Evolutionary conservation across 768 basidiomycete species (phyloP).

Genomic region (Mycena olivaceomarginata): DNA sequence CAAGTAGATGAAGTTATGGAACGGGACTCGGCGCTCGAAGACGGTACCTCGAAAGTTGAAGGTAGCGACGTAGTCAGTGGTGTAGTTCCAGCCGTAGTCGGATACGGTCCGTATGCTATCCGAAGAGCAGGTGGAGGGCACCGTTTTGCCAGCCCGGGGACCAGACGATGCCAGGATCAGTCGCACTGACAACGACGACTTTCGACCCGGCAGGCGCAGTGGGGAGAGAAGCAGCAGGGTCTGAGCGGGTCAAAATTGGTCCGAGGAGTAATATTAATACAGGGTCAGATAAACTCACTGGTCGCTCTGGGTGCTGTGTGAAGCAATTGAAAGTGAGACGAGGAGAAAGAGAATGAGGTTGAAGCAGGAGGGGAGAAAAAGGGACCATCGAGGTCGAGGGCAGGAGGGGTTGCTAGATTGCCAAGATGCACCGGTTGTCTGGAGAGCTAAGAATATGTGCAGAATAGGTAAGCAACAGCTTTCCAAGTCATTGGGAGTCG

Average conservation of each 20-base stretch:
- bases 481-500: too few species aligned
- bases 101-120: background rate
- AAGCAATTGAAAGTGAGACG: background rate
- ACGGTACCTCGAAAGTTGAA: constrained; percentile 18
- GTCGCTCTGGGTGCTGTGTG: constrained; percentile 9
- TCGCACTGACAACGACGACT: constrained; percentile 9
- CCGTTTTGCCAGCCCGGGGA: background rate
- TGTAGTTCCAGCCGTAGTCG: background rate
- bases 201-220: constrained; percentile 11
- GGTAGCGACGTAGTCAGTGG: background rate
- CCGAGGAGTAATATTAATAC: background rate
- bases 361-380: background rate
- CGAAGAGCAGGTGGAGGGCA: constrained; percentile 17
- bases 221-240: constrained; percentile 19
- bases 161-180: constrained; percentile 25
- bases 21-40: background rate
- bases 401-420: background rate
- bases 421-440: too few species aligned
- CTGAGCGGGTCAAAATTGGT: constrained; percentile 16
- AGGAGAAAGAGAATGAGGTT: constrained; percentile 2
- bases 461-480: too few species aligned
- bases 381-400: constrained; percentile 19
- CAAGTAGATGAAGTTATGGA: background rate
- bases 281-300: constrained; percentile 5
- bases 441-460: too few species aligned